A percentile compares a stretch with the other conserved stretches of the same genome.
These are phyloP conservation scores for Silene latifolia DNA, from an alignment of 148 eudicot species.

Conservation along the genomic window DNA sequence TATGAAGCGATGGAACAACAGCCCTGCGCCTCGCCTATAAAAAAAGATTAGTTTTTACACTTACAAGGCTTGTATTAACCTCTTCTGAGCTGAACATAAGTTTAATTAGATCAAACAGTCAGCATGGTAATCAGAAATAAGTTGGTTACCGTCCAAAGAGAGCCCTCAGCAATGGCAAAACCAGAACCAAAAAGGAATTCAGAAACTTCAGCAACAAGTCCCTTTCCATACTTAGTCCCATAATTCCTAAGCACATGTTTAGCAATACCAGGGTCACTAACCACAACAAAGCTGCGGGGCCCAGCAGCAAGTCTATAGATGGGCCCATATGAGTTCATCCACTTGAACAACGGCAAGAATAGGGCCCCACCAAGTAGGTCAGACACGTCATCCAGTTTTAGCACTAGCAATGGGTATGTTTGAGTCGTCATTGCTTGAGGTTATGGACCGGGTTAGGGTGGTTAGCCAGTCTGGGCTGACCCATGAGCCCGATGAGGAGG, in stretches of 20 bases:
- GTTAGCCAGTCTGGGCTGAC: conserved; percentile 95
- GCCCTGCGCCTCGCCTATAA: conserved; percentile 98
- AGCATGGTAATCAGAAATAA: no score
- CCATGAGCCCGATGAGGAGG: conserved; percentile 97
- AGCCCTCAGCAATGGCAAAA: conserved; percentile 94
- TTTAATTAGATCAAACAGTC: no score
- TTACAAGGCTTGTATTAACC: no score
- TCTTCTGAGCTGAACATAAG: no score
- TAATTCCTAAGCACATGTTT: conserved; percentile 76
- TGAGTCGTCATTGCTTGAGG: conserved; percentile 46
- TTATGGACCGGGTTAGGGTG: conserved; percentile 44
- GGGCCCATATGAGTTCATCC: conserved; percentile 85
- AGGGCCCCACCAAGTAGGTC: conserved; percentile 94
- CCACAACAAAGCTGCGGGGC: conserved; percentile 79
- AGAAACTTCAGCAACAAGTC: conserved; percentile 87
- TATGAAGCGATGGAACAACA: conserved; percentile 98
- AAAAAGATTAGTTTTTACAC: conserved; percentile 29
- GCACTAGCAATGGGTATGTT: conserved; percentile 73
- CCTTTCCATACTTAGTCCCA: conserved; percentile 73
- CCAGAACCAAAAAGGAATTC: conserved; percentile 93
- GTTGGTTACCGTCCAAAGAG: conserved; percentile 39
- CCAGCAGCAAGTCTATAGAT: conserved; percentile 90
- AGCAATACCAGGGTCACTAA: conserved; percentile 88
- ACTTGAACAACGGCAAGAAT: conserved; percentile 82
- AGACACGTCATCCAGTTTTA: conserved; percentile 78